Evolutionary conservation across 257 asterid genomes (phyloP), one percentile per base, ranked within the genome.

Genomic region (Phtheirospermum japonicum): DNA sequence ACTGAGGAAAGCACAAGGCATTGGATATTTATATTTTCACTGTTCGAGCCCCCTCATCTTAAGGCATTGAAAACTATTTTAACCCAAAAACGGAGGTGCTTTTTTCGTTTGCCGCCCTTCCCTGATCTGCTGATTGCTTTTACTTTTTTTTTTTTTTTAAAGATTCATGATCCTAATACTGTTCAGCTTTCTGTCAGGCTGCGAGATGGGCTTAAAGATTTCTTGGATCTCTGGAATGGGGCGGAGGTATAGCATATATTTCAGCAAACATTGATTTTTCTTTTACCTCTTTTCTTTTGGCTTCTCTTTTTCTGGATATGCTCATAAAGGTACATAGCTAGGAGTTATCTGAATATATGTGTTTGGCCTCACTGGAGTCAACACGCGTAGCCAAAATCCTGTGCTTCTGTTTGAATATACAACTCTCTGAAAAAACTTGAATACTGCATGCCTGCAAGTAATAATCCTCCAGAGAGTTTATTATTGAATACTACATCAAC

Each of bases 41-140:
- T 75, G 71, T 85, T 87, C 65, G 70, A 79, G 68, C 92, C 80
- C 57, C 80, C 75, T 71, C 96, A 90, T 72, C 71, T 77, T 28
- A 90, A 84, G 79, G 85, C 86, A 59, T 71, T 90, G 76, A 83
- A 73, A 72, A 65, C 71, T 42, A 82, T 90, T 77, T 81, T 90
- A 34, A 78, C 80, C 64, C 95, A 87, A 67, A 90, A 87, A 71
- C 71, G 84, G 69, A 90, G 97, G 97, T 90, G 66, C 12, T 19
- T 50, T 11, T 40, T 40, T 40, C 48, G 2, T 40, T 40, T 33
- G 7, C 7, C 18, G 9, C 57, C 14, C 32, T 50, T 11, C 60
- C 30, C 64, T 19, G 54, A 69, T 72, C 59, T 53, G 28, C 56
- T 76, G 51, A 11, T 60, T 71, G 64, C 20, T 60, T 59, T 65